Base-by-base conservation (phyloP, 2,329 filamentous ascomycete genomes). In the Trichoderma sp. region DNA sequence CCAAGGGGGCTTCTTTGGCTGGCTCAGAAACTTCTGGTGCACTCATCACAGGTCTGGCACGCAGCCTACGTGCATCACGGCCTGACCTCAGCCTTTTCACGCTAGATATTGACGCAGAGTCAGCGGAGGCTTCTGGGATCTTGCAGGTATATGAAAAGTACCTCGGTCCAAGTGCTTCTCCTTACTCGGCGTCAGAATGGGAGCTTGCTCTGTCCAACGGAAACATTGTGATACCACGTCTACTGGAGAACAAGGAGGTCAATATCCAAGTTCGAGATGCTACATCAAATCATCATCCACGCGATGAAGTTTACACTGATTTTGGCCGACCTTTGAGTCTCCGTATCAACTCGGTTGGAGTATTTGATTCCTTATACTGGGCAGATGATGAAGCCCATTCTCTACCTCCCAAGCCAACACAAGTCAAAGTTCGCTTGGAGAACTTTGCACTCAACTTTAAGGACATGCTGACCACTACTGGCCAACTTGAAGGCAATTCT, bases 151-250 rank as follows among this genome's bases (percentile, higher is more conserved):
- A 72, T 43, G 67, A 65, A 34, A 72, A 70, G 17, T 58, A 65
- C 17, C 26, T 72, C 28, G 66, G 71, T 2, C 65, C 71, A 13
- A 13, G 43, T 23, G 59, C 66, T 34, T 72, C 71, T 13, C 65
- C 71, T 6, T 65, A 72, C 53, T 70, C 59, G 17, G 23, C 67
- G 28, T 47, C 43, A 7, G 71, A 72, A 13, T 72, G 71, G 71
- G 71, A 72, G 50, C 61, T 72, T 69, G 66, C 71, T 20, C 17
- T 64, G 9, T 69, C 47, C 15, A 53, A 70, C n/a, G 71, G 71
- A 20, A 50, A 20, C 20, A 70, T 70, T 12, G 47, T 70, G 32
- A 58, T 72, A 26, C 71, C 71, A 6, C 71, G 71, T 36, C 50
- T 70, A n/a, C 15, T 72, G 9, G 32, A 68, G n/a, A 61, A 53